A percentile compares a stretch with the other conserved stretches of the same genome.
phyloP scores from a whole-genome alignment of 345 rosid genomes.

The Ceriops decandra region DNA sequence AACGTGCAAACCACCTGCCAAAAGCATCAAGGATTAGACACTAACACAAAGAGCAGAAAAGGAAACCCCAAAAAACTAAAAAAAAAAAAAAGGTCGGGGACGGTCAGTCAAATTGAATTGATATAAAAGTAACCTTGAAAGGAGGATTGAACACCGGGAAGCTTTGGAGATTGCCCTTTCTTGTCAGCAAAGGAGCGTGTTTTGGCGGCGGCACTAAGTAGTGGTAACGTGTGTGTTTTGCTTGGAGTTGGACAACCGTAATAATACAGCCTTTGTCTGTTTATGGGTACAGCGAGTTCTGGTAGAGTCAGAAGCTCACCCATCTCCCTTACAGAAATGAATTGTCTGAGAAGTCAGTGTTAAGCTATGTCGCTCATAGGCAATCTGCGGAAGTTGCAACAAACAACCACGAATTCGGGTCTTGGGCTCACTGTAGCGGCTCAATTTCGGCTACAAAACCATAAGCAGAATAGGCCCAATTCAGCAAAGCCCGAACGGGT shows the following conservation, averaged over 20 bases:
- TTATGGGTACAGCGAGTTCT: conserved; percentile 14
- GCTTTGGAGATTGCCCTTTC: background rate
- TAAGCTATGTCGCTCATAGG: no score
- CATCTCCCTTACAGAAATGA: conserved; percentile 18
- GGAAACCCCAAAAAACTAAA: no score
- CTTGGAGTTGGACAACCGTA: background rate
- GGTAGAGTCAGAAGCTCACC: conserved; percentile 21
- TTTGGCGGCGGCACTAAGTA: background rate
- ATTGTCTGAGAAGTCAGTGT: no score
- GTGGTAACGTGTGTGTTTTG: background rate
- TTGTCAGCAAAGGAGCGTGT: background rate
- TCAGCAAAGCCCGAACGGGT: no score
- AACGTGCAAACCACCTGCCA: conserved; percentile 34
- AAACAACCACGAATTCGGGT: no score
- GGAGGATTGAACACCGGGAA: conserved; percentile 20
- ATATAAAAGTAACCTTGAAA: conserved; percentile 25
- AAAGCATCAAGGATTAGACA: conserved; percentile 2
- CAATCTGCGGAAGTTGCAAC: no score
- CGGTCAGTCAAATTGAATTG: background rate
- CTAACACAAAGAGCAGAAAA: no score
- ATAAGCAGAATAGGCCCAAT: no score
- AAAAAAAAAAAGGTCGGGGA: background rate
- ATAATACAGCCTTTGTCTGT: conserved; percentile 13
- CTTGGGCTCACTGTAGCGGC: no score
- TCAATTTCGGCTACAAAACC: no score